These are phyloP conservation scores for Zopfochytrium polystomum DNA, from an alignment of 371 early-diverging fungal genomes.

Conservation along the genomic window DNA sequence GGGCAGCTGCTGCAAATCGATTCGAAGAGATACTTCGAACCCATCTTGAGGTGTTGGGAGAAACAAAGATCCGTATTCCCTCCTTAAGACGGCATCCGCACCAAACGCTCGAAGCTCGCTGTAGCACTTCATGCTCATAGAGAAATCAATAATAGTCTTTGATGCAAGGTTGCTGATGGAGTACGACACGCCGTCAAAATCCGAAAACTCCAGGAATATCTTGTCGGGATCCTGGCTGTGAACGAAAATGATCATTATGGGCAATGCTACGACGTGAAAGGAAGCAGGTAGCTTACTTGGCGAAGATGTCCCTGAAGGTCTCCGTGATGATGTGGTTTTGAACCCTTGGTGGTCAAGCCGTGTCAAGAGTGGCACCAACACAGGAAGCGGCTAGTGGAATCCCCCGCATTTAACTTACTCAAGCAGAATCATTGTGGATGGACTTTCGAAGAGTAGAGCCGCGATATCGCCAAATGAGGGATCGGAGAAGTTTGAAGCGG, in stretches of 20 bases:
- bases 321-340: conserved; percentile 58
- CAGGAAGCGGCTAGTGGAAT: not conserved
- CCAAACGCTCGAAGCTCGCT: conserved; percentile 75
- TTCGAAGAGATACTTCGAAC: conserved; percentile 77
- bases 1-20: conserved; percentile 76
- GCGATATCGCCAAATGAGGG: too few relatives aligned
- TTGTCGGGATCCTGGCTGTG: conserved; percentile 62
- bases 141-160: conserved; percentile 68
- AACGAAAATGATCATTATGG: not conserved
- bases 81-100: conserved; percentile 70
- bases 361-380: not conserved
- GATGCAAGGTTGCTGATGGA: conserved; percentile 72
- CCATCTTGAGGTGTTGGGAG: conserved; percentile 64
- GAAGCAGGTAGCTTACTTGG: conserved; percentile 30
- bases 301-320: conserved; percentile 52
- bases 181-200: conserved; percentile 94
- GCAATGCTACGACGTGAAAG: not conserved
- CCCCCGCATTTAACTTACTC: conserved; percentile 3
- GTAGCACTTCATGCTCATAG: conserved; percentile 81
- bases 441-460: too few relatives aligned
- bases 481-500: too few relatives aligned
- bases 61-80: conserved; percentile 75
- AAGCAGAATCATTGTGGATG: conserved; percentile 3
- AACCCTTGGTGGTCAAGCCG: conserved; percentile 12
- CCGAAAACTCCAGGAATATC: conserved; percentile 78